Evolutionary conservation across 805 yeast species (phyloP), one percentile per base, ranked within the genome.

Genomic region (Nakazawaea peltata): DNA sequence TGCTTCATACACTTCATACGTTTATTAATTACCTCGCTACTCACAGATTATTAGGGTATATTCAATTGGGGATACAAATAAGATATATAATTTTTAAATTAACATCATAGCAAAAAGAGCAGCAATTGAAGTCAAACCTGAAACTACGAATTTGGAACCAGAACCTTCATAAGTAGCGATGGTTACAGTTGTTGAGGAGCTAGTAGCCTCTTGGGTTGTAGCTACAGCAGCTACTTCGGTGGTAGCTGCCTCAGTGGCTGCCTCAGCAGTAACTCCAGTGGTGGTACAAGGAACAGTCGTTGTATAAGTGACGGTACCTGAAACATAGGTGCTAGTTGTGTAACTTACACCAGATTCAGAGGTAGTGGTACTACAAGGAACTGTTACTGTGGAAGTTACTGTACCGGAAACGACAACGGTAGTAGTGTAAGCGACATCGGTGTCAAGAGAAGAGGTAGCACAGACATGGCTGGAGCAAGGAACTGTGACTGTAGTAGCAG

Each of bases 281-380:
- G 39, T 30, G 15, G 17, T 19, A 30, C 39, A 35, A 26, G 39
- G 39, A 26, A 35, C 27, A 7, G 39, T 35, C 14, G 30, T 31
- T n/a, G 27, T 35, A 3, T 16, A 26, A 16, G 34, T 30, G 27
- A 19, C 31, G 12, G 30, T 30, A 12, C 34, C 39, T 7, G 30
- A 26, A 2, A 30, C 34, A 21, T 30, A 6, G 19, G 16, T 32
- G n/a, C 32, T 23, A 9, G 34, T 35, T 17, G 39, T 35, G 34
- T 35, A 35, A 12, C 18, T 10, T 26, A 25, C 33, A 12, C 17
- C 28, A 4, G 39, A 26, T 13, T 30, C 31, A 11, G 21, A 9
- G 6, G 39, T 26, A 6, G 25, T 11, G 18, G 39, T 30, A 11
- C 14, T 19, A 30, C 39, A 35, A 26, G 39, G 39, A 26, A 35